These are phyloP conservation scores for Cyberlindnera japonica DNA, from an alignment of 805 yeast genomes.

Conservation along the genomic window DNA sequence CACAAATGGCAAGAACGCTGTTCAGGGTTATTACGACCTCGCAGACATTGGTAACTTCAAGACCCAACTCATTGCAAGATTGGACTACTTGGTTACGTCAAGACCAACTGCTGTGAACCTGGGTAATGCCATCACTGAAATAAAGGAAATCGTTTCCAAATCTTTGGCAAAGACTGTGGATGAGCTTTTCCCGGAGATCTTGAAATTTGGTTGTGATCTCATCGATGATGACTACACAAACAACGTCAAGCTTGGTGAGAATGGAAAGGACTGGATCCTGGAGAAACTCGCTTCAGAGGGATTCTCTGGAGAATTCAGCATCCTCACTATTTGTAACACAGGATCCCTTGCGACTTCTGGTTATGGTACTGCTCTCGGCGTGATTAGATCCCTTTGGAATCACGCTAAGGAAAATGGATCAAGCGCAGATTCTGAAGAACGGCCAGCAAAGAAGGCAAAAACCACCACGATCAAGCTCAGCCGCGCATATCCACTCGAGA, in stretches of 20 bases:
- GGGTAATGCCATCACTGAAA: slow-evolving; percentile 57
- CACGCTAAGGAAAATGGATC: slow-evolving; percentile 30
- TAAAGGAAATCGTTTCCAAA: slow-evolving; percentile 31
- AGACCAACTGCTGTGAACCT: slow-evolving; percentile 97
- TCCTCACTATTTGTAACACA: slow-evolving; percentile 91
- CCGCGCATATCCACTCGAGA: slow-evolving; percentile 84
- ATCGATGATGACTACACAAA: slow-evolving; percentile 76
- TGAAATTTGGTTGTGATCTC: slow-evolving; percentile 47
- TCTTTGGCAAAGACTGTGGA: slow-evolving; percentile 27
- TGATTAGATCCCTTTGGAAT: slow-evolving; percentile 68
- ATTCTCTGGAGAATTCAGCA: slow-evolving; percentile 66
- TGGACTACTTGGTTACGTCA: slow-evolving; percentile 67
- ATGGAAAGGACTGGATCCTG: slow-evolving; percentile 71
- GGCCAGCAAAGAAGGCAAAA: slow-evolving; percentile 27
- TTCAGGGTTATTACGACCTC: slow-evolving; percentile 32
- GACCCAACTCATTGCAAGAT: slow-evolving; percentile 38
- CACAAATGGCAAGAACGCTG: slow-evolving; percentile 26
- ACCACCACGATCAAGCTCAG: slow-evolving; percentile 46
- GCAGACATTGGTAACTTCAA: slow-evolving; percentile 34
- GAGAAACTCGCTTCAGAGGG: slow-evolving; percentile 42
- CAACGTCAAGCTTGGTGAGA: slow-evolving; percentile 71
- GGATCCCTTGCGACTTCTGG: slow-evolving; percentile 98
- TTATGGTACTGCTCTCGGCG: slow-evolving; percentile 95
- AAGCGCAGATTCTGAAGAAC: slow-evolving; percentile 19
- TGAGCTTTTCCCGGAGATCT: slow-evolving; percentile 32